Conservation (phyloP, 805 yeast genomes). For the Zygoascus bituminiphila region DNA sequence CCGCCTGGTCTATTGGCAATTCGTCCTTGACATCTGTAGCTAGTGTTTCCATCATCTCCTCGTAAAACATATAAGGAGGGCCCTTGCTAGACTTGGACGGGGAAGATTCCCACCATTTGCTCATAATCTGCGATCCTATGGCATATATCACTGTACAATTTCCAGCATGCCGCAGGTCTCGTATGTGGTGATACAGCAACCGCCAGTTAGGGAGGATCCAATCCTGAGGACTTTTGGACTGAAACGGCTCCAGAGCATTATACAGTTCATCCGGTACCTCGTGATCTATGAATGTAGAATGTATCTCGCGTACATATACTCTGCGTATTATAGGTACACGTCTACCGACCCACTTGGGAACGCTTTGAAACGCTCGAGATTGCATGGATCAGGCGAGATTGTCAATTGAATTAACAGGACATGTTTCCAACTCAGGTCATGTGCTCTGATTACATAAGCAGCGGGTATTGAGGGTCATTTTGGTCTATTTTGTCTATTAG, state of each 20-base stretch:
- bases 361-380: no score
- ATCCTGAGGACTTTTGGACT: not conserved
- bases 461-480: no score
- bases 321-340: not conserved
- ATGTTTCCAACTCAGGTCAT: no score
- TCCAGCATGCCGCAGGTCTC: not conserved
- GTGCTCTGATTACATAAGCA: no score
- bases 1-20: slow-evolving; percentile 3
- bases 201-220: not conserved
- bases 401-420: no score
- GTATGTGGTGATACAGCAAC: not conserved
- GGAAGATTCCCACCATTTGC: not conserved
- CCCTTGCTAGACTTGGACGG: not conserved
- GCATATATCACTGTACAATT: not conserved
- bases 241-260: not conserved
- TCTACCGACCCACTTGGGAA: no score
- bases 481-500: no score
- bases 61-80: slow-evolving; percentile 11
- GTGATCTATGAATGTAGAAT: not conserved
- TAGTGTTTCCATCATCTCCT: slow-evolving; percentile 15
- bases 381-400: no score
- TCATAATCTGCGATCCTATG: not conserved
- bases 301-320: not conserved
- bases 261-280: not conserved
- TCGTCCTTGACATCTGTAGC: slow-evolving; percentile 6